Evolutionary conservation across 495 filamentous ascomycete species (phyloP).

Genomic region (Chaetomium cochliodes): DNA sequence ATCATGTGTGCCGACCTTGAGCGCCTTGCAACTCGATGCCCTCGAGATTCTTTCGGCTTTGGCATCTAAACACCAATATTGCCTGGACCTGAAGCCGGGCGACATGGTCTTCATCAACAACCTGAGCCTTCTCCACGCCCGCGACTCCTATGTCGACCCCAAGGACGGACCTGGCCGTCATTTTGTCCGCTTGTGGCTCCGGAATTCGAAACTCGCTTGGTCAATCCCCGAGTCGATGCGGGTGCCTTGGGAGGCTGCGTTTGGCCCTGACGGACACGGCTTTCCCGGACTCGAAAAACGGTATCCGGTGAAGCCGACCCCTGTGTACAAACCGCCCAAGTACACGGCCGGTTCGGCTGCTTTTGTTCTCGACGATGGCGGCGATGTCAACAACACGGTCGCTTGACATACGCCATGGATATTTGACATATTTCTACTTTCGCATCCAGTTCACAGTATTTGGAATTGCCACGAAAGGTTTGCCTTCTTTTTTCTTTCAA

Average conservation of each 20-base stretch:
- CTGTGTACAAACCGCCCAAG: conserved; percentile 44
- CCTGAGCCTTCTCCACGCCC: conserved; percentile 57
- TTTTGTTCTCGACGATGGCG: conserved; percentile 41
- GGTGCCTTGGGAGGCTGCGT: conserved; percentile 48
- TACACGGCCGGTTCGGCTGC: conserved; percentile 49
- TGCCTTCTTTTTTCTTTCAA: background rate
- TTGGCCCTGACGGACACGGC: conserved; percentile 30
- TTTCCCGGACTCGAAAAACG: conserved; percentile 26
- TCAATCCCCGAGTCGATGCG: conserved; percentile 41
- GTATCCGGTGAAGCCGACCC: conserved; percentile 41
- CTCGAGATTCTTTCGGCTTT: conserved; percentile 36
- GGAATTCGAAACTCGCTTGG: conserved; percentile 45
- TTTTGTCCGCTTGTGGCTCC: conserved; percentile 53
- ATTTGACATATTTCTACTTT: background rate
- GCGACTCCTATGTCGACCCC: conserved; percentile 49
- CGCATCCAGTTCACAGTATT: no score
- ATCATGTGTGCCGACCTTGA: conserved; percentile 37
- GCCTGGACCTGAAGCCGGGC: conserved; percentile 52
- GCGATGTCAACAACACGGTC: conserved; percentile 29
- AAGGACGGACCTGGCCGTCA: conserved; percentile 40
- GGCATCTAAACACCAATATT: conserved; percentile 38
- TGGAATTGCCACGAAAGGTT: no score
- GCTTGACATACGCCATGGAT: background rate
- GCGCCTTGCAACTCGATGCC: conserved; percentile 36
- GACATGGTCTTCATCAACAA: conserved; percentile 68